Evolutionary conservation across 2,329 filamentous ascomycete genomes (phyloP), one percentile per base, ranked within the genome.

Genomic region (Colletotrichum echinochloae): DNA sequence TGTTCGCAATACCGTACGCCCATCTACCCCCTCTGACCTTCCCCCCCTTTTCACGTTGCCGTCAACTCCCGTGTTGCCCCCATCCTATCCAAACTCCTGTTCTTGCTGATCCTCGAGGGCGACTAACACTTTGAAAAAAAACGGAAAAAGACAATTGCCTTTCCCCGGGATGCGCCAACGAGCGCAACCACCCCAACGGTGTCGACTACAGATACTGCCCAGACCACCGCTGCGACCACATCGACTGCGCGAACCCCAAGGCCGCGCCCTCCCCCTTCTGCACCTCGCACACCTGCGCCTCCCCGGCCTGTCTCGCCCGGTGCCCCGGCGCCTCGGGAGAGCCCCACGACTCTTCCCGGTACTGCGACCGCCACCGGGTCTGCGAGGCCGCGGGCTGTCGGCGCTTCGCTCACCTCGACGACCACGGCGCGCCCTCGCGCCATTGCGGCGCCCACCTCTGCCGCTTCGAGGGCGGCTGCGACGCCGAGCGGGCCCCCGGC

Each of bases 111-210:
- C n/a, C 44, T 11, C 1, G 26, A 11, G 2, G 6, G 5, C 48
- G 35, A 37, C 65, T 74, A 16, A 76, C 23, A 12, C 18, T 23
- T 16, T 4, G 11, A 20, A 8, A 44, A 46, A n/a, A n/a, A 14
- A 79, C 79, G 79, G 64, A 73, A 78, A n/a, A 14, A 79, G 79
- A 80, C 65, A 73, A 78, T n/a, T 80, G 78, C 54, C 65, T 56
- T 8, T 54, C 72, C n/a, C 68, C 62, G 11, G 73, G 67, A 30
- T 80, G 78, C 52, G 71, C 72, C 20, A 75, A 73, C 66, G 57
- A 74, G 66, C 74, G 60, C 71, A 73, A 30, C 64, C 70, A 55
- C 66, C 73, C 37, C 64, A 46, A 46, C 5, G 69, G 73, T 20
- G 65, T 73, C 41, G 73, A 76, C 59, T 62, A 76, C 1, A 65